These are phyloP conservation scores for Cutaneotrichosporon mucoides DNA, from an alignment of 1,284 basidiomycete genomes.

Conservation along the genomic window DNA sequence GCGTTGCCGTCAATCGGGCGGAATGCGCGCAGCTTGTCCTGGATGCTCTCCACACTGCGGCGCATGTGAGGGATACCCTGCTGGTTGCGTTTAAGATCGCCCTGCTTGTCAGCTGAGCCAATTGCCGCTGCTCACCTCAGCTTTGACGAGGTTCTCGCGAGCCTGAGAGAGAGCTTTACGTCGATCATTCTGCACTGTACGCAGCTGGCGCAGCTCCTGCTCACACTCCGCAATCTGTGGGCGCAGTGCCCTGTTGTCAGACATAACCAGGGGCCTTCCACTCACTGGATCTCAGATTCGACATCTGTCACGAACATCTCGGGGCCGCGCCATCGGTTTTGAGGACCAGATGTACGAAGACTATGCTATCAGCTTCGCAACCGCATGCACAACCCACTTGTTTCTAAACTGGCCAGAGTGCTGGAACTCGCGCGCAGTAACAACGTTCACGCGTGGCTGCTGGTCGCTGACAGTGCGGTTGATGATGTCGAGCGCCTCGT, in stretches of 20 bases:
- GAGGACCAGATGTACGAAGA: slow-evolving; percentile 18
- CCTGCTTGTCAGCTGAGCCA: slow-evolving; percentile 6
- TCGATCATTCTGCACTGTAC: background rate
- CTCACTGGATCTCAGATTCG: slow-evolving; percentile 31
- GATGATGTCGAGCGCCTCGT: slow-evolving; percentile 59
- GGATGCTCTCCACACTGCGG: background rate
- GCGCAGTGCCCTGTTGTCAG: background rate
- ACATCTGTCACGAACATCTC: slow-evolving; percentile 30
- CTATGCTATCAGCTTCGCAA: background rate
- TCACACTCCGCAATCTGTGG: background rate
- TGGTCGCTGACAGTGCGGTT: slow-evolving; percentile 41
- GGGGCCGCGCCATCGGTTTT: slow-evolving; percentile 18
- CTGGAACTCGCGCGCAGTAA: slow-evolving; percentile 27
- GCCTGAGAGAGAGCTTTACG: background rate
- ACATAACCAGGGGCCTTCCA: background rate
- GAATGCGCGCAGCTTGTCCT: background rate
- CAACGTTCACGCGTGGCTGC: slow-evolving; percentile 11
- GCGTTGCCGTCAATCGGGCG: slow-evolving; percentile 7
- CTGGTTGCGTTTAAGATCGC: background rate
- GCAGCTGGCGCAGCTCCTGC: background rate
- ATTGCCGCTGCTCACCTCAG: background rate
- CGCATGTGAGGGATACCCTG: background rate
- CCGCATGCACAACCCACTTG: background rate
- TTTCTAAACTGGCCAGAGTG: slow-evolving; percentile 1
- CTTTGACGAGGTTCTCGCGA: background rate